A percentile compares a stretch with the other conserved stretches of the same genome.
phyloP scores from a whole-genome alignment of 2,329 filamentous ascomycete species.

The Neospermospora avenae region DNA sequence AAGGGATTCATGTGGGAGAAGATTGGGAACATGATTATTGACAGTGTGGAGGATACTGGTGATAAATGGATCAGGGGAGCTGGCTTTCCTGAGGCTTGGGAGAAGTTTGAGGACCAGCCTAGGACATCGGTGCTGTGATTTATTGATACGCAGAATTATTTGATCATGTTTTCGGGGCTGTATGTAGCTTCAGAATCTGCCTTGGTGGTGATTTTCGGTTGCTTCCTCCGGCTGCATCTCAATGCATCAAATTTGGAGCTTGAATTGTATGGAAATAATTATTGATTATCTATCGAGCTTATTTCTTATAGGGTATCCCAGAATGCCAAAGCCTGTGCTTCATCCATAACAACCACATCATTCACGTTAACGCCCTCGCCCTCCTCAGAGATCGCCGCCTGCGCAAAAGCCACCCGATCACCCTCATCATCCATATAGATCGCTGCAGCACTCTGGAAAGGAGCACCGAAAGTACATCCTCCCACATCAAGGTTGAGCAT shows the following conservation, averaged over 20 bases:
- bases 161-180: background rate
- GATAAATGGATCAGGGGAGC: conserved; percentile 57
- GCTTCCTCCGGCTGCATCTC: too few relatives aligned
- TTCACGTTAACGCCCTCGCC: conserved; percentile 16
- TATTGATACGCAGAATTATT: background rate
- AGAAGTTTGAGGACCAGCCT: conserved; percentile 22
- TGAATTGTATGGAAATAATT: too few relatives aligned
- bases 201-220: too few relatives aligned
- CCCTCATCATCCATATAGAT: conserved; percentile 36
- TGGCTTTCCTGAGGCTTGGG: conserved; percentile 63
- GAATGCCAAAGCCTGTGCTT: background rate
- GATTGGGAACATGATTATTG: conserved; percentile 58
- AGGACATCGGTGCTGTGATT: conserved; percentile 19
- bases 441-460: conserved; percentile 35
- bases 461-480: conserved; percentile 34
- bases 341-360: conserved; percentile 10
- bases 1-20: conserved; percentile 57
- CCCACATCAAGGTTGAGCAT: conserved; percentile 31
- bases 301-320: background rate
- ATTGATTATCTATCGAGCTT: background rate
- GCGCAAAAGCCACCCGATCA: conserved; percentile 34
- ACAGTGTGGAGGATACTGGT: conserved; percentile 53
- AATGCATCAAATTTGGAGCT: too few relatives aligned
- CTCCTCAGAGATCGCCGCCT: conserved; percentile 34
- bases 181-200: too few relatives aligned